Percentiles rank a stretch among this genome's conserved stretches.
Evolutionary conservation across 371 early-diverging fungal genomes (phyloP).

Genomic region (Homolaphlyctis polyrhiza): DNA sequence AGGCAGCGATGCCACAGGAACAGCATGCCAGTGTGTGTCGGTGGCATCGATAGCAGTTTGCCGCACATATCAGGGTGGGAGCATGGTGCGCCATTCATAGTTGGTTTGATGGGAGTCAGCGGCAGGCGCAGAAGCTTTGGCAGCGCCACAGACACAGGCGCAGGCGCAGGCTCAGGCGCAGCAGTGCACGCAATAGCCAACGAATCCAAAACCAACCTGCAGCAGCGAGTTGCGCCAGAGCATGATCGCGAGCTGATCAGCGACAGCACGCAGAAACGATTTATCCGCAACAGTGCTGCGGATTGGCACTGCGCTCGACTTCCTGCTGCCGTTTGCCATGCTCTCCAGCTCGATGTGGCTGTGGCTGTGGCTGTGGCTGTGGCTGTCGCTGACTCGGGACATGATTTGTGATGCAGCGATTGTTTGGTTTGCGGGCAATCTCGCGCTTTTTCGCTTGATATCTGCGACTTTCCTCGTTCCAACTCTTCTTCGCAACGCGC

Average conservation of each 20-base stretch:
- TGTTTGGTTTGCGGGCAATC: neutral
- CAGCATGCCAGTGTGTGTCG: no score
- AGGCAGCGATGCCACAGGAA: no score
- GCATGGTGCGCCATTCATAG: no score
- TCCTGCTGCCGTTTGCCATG: neutral
- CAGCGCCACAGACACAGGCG: neutral
- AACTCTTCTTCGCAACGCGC: neutral
- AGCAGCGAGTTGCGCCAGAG: slow-evolving; percentile 57
- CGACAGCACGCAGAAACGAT: slow-evolving; percentile 12
- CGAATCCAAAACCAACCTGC: no score
- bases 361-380: neutral
- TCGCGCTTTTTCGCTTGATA: neutral
- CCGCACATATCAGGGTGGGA: no score
- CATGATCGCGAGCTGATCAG: slow-evolving; percentile 55
- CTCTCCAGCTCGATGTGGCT: neutral
- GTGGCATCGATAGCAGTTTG: no score
- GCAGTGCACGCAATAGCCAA: slow-evolving; percentile 18
- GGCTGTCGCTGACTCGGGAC: neutral
- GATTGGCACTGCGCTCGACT: neutral
- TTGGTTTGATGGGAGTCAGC: no score
- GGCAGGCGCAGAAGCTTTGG: no score
- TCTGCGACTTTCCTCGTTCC: neutral
- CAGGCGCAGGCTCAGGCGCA: neutral
- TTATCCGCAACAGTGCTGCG: neutral
- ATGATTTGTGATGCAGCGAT: neutral